These are phyloP conservation scores for Colletotrichum sp. DNA, from an alignment of 2,329 filamentous ascomycete genomes.

Conservation along the genomic window DNA sequence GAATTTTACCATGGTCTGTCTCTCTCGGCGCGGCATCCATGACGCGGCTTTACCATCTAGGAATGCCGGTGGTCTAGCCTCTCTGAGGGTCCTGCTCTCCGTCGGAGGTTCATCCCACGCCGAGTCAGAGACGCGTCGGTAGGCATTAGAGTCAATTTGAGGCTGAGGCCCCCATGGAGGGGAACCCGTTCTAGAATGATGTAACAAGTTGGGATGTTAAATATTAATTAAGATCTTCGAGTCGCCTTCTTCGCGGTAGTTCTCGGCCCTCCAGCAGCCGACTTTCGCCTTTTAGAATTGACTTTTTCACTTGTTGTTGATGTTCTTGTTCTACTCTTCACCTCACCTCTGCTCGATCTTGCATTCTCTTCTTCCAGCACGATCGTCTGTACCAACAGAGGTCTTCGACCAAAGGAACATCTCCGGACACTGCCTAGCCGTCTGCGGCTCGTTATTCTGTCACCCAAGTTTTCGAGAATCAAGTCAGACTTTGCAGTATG, in stretches of 20 bases:
- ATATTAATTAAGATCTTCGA: background rate
- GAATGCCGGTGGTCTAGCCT: background rate
- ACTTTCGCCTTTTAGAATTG: background rate
- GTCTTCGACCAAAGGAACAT: rapidly evolving
- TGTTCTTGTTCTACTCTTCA: background rate
- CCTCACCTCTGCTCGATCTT: background rate
- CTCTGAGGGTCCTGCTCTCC: background rate
- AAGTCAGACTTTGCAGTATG: background rate
- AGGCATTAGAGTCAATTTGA: background rate
- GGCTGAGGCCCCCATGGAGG: background rate
- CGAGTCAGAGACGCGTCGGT: slow-evolving; percentile 1
- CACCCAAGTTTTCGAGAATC: background rate
- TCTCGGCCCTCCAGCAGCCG: background rate
- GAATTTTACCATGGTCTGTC: background rate
- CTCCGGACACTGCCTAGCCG: background rate
- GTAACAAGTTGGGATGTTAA: background rate
- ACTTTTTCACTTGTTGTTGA: background rate
- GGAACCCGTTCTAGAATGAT: background rate
- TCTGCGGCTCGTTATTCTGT: background rate
- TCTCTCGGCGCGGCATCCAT: background rate
- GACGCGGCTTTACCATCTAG: background rate
- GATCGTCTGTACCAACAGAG: rapidly evolving
- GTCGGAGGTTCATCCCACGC: background rate
- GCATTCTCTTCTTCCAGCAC: background rate
- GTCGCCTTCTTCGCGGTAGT: background rate